A percentile compares a stretch with the other conserved stretches of the same genome.
These are phyloP conservation scores for Chlamydomonas sp. DNA, from an alignment of 139 green algal genomes.

Conservation along the genomic window DNA sequence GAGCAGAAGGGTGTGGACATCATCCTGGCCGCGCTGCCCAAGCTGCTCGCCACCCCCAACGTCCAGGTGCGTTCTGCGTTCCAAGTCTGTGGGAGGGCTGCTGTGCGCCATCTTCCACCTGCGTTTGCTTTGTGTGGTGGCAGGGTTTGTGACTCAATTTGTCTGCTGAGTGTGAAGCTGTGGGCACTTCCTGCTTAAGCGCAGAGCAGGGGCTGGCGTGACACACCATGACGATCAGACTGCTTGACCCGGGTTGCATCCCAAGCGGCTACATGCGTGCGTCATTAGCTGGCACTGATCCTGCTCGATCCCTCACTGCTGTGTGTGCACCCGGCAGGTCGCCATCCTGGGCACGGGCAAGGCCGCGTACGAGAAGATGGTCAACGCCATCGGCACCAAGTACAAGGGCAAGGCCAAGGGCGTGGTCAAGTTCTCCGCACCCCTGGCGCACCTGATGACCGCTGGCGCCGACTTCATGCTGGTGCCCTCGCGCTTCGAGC, in stretches of 20 bases:
- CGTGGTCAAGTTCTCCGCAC: conserved; percentile 94
- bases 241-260: no score
- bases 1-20: conserved; percentile 99
- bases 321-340: conserved; percentile 60
- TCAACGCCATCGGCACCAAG: conserved; percentile 66
- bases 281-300: neutral
- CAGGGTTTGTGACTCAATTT: neutral
- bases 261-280: neutral
- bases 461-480: conserved; percentile 98
- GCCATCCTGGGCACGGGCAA: conserved; percentile 98
- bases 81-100: neutral
- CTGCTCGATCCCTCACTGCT: neutral
- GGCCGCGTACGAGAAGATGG: conserved; percentile 86
- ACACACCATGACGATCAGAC: no score
- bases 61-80: conserved; percentile 60
- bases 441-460: conserved; percentile 95
- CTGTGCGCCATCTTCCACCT: conserved; percentile 1
- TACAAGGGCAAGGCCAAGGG: conserved; percentile 79
- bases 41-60: conserved; percentile 71
- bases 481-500: conserved; percentile 98
- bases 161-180: no score
- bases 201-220: neutral
- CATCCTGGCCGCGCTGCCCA: conserved; percentile 86
- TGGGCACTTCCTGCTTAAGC: neutral
- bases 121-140: neutral